Conservation (phyloP, 2,329 filamentous ascomycete genomes). For the Fusarium musae region DNA sequence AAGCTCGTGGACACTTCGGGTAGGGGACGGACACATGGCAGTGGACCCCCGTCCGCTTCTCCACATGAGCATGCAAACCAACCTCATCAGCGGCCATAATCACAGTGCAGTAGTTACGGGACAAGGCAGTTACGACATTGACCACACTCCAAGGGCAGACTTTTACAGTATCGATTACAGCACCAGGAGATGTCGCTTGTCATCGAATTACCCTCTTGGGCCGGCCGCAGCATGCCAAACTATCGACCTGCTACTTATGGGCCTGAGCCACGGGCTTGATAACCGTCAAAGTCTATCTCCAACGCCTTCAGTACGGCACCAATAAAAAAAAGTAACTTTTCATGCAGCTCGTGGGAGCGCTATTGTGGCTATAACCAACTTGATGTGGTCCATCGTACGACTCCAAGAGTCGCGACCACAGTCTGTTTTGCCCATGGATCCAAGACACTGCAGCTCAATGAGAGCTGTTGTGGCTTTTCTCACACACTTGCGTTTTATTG, state of each 20-base stretch:
- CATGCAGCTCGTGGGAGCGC: constrained; percentile 20
- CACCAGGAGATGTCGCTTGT: constrained; percentile 18
- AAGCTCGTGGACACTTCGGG: constrained; percentile 34
- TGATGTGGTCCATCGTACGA: constrained; percentile 41
- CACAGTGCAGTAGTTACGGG: background rate
- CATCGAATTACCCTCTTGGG: constrained; percentile 27
- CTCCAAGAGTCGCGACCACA: constrained; percentile 26
- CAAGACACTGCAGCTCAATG: constrained; percentile 21
- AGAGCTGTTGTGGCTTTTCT: constrained; percentile 9
- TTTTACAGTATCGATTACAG: background rate
- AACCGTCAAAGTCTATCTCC: constrained; percentile 20
- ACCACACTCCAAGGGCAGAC: constrained; percentile 17
- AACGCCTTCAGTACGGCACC: constrained; percentile 32
- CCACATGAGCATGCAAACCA: constrained; percentile 34
- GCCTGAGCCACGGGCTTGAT: constrained; percentile 21
- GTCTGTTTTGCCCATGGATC: constrained; percentile 29
- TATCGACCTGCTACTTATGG: constrained; percentile 19
- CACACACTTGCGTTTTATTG: constrained; percentile 7
- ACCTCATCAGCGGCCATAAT: constrained; percentile 33
- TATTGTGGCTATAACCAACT: constrained; percentile 21
- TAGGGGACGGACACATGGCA: constrained; percentile 43
- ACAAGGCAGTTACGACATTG: background rate
- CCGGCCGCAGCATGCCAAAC: constrained; percentile 29
- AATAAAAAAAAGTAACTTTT: constrained; percentile 29
- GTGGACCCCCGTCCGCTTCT: constrained; percentile 37